Base-by-base conservation (phyloP, 805 yeast genomes). In the Lachancea dasiensis region DNA sequence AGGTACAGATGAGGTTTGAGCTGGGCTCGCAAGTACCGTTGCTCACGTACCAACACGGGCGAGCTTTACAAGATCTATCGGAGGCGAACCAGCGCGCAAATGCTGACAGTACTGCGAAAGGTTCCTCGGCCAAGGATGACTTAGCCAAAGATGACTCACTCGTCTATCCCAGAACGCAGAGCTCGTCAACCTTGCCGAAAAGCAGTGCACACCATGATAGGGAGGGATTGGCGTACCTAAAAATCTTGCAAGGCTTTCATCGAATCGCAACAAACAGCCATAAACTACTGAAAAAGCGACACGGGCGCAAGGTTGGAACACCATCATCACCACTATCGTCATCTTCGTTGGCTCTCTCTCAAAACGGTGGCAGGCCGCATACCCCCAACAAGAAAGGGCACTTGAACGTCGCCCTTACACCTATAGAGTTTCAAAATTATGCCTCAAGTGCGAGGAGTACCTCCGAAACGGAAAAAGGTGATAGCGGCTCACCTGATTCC, bases 221-320 rank as follows among this genome's bases (percentile, higher is more conserved):
- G n/a, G 37, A 38, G 2, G 42, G 42, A 1, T 21, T 50, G 26
- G 42, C 44, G 5, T 52, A 52, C 31, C 31, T 48, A 28, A 43
- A 46, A 24, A 46, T 47, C 7, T 34, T 51, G 10, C 48, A 45
- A 31, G 50, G 50, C 8, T 44, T 51, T 23, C 49, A 51, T 20
- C 34, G 43, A 18, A 36, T 46, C 14, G 42, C 44, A 14, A 41
- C 35, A 13, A 37, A 37, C 32, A 37, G 40, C 14, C 40, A 37
- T 27, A 31, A 31, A 22, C 21, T 25, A 10, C 29, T 18, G 21
- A 34, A 14, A 26, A 31, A 4, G 3, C 22, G 14, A 14, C 10
- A 6, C 9, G 30, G 13, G 18, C 11, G 28, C 41, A 18, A 36
- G n/a, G n/a, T n/a, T n/a, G n/a, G n/a, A n/a, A n/a, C n/a, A n/a